Evolutionary conservation across 2,329 filamentous ascomycete genomes (phyloP).

Genomic region (Ceratocystiopsis minuta): DNA sequence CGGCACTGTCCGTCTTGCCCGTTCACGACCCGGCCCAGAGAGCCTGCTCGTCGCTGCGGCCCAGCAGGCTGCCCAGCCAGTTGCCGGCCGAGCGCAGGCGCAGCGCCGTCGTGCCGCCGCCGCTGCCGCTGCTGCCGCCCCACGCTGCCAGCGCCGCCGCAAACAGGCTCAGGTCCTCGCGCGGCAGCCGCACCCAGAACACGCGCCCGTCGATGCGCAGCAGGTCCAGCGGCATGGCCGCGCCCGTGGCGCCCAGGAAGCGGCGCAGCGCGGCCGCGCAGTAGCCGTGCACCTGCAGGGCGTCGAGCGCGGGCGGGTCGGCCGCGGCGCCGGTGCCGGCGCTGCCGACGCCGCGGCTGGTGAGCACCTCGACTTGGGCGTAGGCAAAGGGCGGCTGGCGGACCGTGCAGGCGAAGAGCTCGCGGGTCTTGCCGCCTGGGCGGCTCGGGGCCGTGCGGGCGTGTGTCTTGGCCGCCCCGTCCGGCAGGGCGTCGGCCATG

Average conservation of each 20-base stretch:
- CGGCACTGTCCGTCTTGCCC: neutral
- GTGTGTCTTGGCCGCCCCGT: neutral
- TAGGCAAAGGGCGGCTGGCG: slow-evolving; percentile 36
- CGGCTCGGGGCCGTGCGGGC: too few species aligned
- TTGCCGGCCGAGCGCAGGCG: slow-evolving; percentile 39
- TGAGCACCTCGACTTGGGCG: slow-evolving; percentile 31
- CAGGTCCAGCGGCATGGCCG: slow-evolving; percentile 51
- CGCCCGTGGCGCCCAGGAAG: slow-evolving; percentile 53
- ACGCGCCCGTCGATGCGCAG: slow-evolving; percentile 37
- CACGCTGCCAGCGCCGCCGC: slow-evolving; percentile 49
- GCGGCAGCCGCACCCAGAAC: slow-evolving; percentile 48
- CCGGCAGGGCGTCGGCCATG: slow-evolving; percentile 12
- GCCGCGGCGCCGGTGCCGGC: neutral
- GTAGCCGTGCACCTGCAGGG: slow-evolving; percentile 43
- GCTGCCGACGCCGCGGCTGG: slow-evolving; percentile 10
- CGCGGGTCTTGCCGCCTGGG: slow-evolving; percentile 10
- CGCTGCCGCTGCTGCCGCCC: slow-evolving; percentile 25
- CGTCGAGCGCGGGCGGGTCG: slow-evolving; percentile 28
- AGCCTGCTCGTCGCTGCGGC: slow-evolving; percentile 25
- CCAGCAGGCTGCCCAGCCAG: slow-evolving; percentile 44
- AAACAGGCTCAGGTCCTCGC: slow-evolving; percentile 40
- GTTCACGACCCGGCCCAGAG: slow-evolving; percentile 22
- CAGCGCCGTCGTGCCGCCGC: slow-evolving; percentile 31
- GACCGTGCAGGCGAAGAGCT: slow-evolving; percentile 33
- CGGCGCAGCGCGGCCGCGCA: slow-evolving; percentile 44